Conservation (phyloP, 2,329 filamentous ascomycete species). For the Xylaria sp. region DNA sequence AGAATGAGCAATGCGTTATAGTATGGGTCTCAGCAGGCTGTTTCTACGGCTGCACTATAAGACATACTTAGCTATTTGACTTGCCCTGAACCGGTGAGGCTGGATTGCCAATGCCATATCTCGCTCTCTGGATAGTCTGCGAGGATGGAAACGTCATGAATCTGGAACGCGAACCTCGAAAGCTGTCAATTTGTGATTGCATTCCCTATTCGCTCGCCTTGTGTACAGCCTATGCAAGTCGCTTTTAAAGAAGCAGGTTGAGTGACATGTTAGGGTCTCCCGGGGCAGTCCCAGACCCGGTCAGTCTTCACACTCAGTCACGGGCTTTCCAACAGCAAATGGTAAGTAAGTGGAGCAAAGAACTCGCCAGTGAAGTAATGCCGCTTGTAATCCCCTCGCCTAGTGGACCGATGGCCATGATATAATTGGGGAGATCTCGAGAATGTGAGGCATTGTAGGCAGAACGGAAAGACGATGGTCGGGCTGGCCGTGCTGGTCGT, state of each 20-base stretch:
- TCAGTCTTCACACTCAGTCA: conserved; percentile 20
- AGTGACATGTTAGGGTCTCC: conserved; percentile 23
- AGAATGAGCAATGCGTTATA: conserved; percentile 9
- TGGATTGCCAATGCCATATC: conserved; percentile 15
- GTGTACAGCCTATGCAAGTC: conserved; percentile 27
- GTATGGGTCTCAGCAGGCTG: conserved; percentile 15
- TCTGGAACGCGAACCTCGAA: conserved; percentile 16
- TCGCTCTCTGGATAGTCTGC: conserved; percentile 9
- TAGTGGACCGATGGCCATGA: conserved; percentile 20
- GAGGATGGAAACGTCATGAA: conserved; percentile 17
- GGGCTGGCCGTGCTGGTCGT: conserved; percentile 23
- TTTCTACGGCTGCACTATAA: background rate
- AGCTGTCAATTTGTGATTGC: conserved; percentile 30
- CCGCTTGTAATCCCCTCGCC: conserved; percentile 20
- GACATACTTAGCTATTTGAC: conserved; percentile 3
- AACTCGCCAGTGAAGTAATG: conserved; percentile 27
- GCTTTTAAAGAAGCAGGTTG: conserved; percentile 23
- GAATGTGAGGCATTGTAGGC: conserved; percentile 23
- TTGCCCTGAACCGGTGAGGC: conserved; percentile 20
- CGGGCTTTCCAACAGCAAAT: conserved; percentile 26
- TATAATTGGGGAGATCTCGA: conserved; percentile 8
- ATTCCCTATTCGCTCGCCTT: conserved; percentile 29
- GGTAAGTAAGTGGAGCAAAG: conserved; percentile 26
- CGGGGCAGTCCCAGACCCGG: conserved; percentile 21
- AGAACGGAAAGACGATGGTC: conserved; percentile 17